Evolutionary conservation across 257 asterid genomes (phyloP), one percentile per base, ranked within the genome.

Genomic region (Solanum boliviense): DNA sequence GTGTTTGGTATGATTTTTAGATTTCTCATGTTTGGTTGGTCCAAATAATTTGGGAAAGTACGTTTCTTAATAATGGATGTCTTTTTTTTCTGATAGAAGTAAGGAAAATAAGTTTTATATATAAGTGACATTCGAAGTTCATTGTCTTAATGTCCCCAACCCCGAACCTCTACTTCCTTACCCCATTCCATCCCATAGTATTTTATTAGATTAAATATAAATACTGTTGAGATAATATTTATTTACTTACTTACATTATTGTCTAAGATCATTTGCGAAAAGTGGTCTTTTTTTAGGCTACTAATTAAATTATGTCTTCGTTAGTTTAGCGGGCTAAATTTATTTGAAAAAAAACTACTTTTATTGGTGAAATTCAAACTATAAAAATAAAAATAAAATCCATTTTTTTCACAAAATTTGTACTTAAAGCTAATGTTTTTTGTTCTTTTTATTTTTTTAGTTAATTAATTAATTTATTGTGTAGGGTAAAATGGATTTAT

Each of bases 401-500:
- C 2, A 56, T 7, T 56, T 18, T 56, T 56, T n/a, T 2, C 27
- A 39, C 52, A 21, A 67, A 11, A 1, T 7, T 76, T 76, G 44
- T 3, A 62, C 3, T 12, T 25, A 65, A 65, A 62, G 16, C 5
- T 84, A 58, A 20, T 35, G 1, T 84, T 15, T 58, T 20, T 15
- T 9, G 10, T 20, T 34, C 3, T 52, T 32, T 6, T 56, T 52
- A 16, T 10, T 56, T 32, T 21, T 34, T 34, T 84, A 35, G 4
- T 60, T 76, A 1, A 36, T 39, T n/a, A 32, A 32, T 32, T 32
- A 32, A 1, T 35, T 76, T 39, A 25, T 67, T 8, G 25, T 38
- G 81, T 13, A 65, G 21, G 52, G 13, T 8, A 39, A 90, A 82
- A 93, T 93, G 96, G 96, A 93, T 7, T 7, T 87, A 56, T 87